Base-by-base conservation (phyloP, 495 filamentous ascomycete genomes). In the Trypethelium eluteriae region DNA sequence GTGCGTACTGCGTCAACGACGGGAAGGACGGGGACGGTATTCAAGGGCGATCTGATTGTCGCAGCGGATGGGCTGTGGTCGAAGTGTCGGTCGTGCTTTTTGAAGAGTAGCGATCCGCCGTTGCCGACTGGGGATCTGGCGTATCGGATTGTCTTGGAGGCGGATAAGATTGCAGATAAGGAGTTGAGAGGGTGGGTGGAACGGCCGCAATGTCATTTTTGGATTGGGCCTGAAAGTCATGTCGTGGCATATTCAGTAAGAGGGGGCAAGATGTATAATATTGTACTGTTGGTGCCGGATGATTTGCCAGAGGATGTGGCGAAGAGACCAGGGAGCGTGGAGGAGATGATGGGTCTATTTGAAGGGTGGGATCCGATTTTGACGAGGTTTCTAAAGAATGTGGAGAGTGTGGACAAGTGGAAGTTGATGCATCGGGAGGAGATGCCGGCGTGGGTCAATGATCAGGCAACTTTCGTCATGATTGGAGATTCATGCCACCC, bases 281-380 rank as follows among this genome's bases (percentile, higher is more conserved):
- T 91, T 65, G 88, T 90, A 0, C 74, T 91, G 2, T 70, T 90
- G 12, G 84, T 86, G 25, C 89, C 89, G 1, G 89, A 92, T 70
- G 83, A 87, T 69, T 76, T 91, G 62, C 87, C 86, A 0, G 76
- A 77, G 3, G 80, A 81, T 16, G 77, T 86, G 5, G 81, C 80
- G 25, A 84, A 79, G 5, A 73, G 82, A 47, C 75, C 80, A 57
- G 88, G 86, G 2, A 82, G 82, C 39, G 77, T 88, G 39, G 83
- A 85, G 39, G 87, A 90, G 74, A 89, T 91, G 88, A 74, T 80
- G 67, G 77, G 78, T 4, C 71, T 88, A 14, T 89, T 86, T 66
- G 76, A 76, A 62, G 81, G 74, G 38, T 89, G 88, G 87, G 76
- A 74, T 74, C 74, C 74, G 34, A 66, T 76, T 49, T 82, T 81